These are phyloP conservation scores for Cyphellophora attinorum DNA, from an alignment of 2,329 filamentous ascomycete species.

Conservation along the genomic window DNA sequence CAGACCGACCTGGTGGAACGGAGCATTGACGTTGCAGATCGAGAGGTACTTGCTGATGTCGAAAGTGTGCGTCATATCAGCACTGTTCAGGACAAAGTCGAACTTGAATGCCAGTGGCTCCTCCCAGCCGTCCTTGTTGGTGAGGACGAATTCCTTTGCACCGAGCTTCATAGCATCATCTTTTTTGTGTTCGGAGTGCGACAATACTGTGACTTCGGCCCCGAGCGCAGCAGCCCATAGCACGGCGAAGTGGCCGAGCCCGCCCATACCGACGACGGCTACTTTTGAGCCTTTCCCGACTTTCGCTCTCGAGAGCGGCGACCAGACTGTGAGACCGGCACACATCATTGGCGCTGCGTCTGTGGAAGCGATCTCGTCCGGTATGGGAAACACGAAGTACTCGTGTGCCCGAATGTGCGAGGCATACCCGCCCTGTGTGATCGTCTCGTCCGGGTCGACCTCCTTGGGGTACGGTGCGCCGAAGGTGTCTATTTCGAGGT, in stretches of 20 bases:
- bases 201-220: conserved; percentile 53
- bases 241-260: conserved; percentile 62
- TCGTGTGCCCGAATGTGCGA: conserved; percentile 65
- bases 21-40: conserved; percentile 42
- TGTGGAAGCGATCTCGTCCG: conserved; percentile 54
- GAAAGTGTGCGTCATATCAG: conserved; percentile 63
- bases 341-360: conserved; percentile 47
- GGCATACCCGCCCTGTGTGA: conserved; percentile 58
- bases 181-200: conserved; percentile 50
- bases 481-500: conserved; percentile 35
- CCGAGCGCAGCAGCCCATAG: conserved; percentile 60
- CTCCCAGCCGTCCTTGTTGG: conserved; percentile 49
- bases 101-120: conserved; percentile 45
- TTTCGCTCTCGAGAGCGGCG: conserved; percentile 66
- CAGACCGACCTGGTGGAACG: conserved; percentile 51
- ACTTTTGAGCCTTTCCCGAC: conserved; percentile 54
- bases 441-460: conserved; percentile 43
- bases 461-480: conserved; percentile 40
- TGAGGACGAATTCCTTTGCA: conserved; percentile 51
- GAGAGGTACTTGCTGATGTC: conserved; percentile 44
- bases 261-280: conserved; percentile 41
- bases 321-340: conserved; percentile 72
- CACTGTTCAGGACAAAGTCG: conserved; percentile 63
- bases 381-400: conserved; percentile 63
- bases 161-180: conserved; percentile 50